Conservation (phyloP, 169 alveolate species). For the Amoebophrya sp. region DNA sequence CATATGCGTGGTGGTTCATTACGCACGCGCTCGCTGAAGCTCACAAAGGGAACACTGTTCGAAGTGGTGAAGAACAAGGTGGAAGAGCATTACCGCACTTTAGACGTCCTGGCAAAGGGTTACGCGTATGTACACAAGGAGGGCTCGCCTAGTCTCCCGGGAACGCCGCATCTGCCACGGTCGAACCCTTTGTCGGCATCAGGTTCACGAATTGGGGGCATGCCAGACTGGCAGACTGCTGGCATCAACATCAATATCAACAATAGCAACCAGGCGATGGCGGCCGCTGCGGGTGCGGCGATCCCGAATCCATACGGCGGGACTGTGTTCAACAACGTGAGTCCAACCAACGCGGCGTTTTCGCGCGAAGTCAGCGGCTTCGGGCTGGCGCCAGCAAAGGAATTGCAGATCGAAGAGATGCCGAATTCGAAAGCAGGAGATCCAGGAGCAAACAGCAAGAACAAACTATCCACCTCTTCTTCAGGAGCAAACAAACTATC, state of each 20-base stretch:
- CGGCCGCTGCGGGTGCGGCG: no score
- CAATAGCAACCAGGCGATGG: not conserved
- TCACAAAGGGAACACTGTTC: not conserved
- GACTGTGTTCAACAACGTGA: no score
- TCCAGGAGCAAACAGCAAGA: no score
- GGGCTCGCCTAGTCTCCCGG: not conserved
- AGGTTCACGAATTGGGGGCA: not conserved
- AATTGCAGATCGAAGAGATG: no score
- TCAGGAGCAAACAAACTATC: no score
- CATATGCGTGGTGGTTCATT: not conserved
- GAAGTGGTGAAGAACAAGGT: constrained; percentile 29
- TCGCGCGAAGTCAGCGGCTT: no score
- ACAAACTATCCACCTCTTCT: no score
- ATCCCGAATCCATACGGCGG: no score
- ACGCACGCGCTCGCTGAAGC: not conserved
- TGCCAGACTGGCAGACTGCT: not conserved
- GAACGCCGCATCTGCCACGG: not conserved
- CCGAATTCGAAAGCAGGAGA: no score
- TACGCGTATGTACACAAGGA: constrained; percentile 28
- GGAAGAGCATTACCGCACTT: constrained; percentile 20
- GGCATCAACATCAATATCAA: not conserved
- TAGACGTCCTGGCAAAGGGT: constrained; percentile 24
- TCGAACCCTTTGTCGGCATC: not conserved
- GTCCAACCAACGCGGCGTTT: no score
- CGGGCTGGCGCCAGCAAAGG: no score